Conservation (phyloP, 192 early-diverging fungal genomes). For the Allomyces javanicus region DNA sequence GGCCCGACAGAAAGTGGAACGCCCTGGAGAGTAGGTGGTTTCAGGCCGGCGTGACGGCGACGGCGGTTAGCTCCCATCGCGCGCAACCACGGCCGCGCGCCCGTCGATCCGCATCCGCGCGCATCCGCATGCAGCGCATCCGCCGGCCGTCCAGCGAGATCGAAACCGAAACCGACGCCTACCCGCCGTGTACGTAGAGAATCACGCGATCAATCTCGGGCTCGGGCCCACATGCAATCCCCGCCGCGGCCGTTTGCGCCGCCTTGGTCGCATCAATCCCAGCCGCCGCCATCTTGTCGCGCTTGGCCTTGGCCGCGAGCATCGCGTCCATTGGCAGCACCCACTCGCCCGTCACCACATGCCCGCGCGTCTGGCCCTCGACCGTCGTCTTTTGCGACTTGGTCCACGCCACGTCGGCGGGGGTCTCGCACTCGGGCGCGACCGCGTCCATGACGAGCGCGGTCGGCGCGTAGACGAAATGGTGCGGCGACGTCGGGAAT, state of each 20-base stretch:
- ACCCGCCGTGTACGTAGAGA: not conserved
- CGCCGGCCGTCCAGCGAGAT: too few relatives aligned
- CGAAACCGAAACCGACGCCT: not conserved
- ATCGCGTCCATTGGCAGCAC: not conserved
- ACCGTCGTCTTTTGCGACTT: not conserved
- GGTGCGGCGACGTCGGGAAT: not conserved
- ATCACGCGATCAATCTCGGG: not conserved
- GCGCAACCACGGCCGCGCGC: too few relatives aligned
- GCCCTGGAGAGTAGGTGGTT: not conserved
- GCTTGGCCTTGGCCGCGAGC: too few relatives aligned
- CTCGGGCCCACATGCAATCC: not conserved
- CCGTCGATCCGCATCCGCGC: too few relatives aligned
- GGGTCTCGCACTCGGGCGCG: too few relatives aligned
- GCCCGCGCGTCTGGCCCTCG: not conserved
- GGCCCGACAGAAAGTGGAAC: not conserved
- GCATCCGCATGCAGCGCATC: too few relatives aligned
- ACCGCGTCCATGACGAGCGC: not conserved
- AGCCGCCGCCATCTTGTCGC: too few relatives aligned
- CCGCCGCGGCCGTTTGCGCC: too few relatives aligned
- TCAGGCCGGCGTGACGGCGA: too few relatives aligned
- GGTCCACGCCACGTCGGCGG: not conserved
- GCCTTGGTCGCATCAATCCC: too few relatives aligned
- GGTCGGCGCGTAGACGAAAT: not conserved
- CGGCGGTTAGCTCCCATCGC: too few relatives aligned
- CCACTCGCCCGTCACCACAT: not conserved